These are phyloP conservation scores for Fusarium graminum DNA, from an alignment of 2,329 filamentous ascomycete genomes.

Conservation along the genomic window DNA sequence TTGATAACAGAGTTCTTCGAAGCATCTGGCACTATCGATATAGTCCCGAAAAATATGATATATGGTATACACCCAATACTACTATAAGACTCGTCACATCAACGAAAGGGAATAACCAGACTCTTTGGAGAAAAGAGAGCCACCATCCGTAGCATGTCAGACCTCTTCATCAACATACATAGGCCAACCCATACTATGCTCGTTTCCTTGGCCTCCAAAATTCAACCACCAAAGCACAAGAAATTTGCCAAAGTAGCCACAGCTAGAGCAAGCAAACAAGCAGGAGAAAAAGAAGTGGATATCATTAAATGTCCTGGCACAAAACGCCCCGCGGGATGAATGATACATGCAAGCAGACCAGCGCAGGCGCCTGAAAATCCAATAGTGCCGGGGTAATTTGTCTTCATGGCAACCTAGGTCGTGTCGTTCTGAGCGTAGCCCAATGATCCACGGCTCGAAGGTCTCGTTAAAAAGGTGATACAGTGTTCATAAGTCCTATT, in stretches of 20 bases:
- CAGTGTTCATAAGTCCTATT: conserved; percentile 18
- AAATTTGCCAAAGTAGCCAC: conserved; percentile 20
- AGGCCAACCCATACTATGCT: conserved; percentile 44
- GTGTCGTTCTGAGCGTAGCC: conserved; percentile 31
- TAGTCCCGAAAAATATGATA: conserved; percentile 6
- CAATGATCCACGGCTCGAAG: conserved; percentile 26
- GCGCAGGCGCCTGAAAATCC: conserved; percentile 37
- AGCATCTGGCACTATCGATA: conserved; percentile 1
- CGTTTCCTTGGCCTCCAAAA: conserved; percentile 10
- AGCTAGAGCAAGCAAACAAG: conserved; percentile 16
- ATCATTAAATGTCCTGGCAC: conserved; percentile 52
- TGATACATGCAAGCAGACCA: conserved; percentile 41
- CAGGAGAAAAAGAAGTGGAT: conserved; percentile 48
- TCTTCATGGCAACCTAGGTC: conserved; percentile 35
- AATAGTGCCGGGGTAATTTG: conserved; percentile 41
- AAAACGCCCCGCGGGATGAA: conserved; percentile 46
- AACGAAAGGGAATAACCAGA: conserved; percentile 24
- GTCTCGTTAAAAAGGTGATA: conserved; percentile 23
- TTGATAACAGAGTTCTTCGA: neutral
- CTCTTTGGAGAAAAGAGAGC: conserved; percentile 21
- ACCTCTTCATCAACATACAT: conserved; percentile 33
- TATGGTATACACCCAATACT: conserved; percentile 14
- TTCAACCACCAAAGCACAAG: conserved; percentile 16
- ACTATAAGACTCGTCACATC: conserved; percentile 12
- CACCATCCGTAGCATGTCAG: conserved; percentile 18